phyloP scores from a whole-genome alignment of 495 filamentous ascomycete species.

The Parathielavia hyrcaniae region DNA sequence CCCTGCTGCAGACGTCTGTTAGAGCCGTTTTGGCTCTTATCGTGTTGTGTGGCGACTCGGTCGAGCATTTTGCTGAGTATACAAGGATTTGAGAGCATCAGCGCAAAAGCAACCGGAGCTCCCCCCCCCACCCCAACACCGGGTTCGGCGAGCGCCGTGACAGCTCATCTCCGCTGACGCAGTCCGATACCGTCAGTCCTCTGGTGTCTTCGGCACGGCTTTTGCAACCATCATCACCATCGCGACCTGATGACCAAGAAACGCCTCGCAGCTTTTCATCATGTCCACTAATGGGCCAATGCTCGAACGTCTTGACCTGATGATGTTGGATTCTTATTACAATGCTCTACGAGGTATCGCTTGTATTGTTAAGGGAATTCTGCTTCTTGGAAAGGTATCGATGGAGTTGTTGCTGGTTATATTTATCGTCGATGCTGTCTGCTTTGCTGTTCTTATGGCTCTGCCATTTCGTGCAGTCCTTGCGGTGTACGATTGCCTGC shows the following conservation, averaged over 20 bases:
- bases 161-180: too few relatives aligned
- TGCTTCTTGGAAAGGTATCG: neutral
- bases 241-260: neutral
- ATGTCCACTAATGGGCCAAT: neutral
- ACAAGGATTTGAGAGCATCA: neutral
- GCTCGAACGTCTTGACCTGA: neutral
- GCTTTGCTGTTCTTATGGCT: neutral
- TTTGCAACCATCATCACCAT: neutral
- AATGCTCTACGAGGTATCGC: neutral
- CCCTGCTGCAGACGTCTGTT: neutral
- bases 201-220: neutral
- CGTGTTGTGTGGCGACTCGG: too few relatives aligned
- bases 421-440: neutral
- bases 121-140: neutral
- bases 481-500: neutral
- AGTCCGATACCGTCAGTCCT: neutral
- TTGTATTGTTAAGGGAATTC: neutral
- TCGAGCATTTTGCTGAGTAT: too few relatives aligned
- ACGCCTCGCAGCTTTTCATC: neutral
- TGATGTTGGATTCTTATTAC: neutral
- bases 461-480: neutral
- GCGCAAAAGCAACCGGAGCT: neutral
- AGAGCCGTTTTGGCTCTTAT: neutral
- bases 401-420: neutral
- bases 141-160: neutral